phyloP scores from a whole-genome alignment of 129 eudicot genomes.

The Pseudognaphalium luteoalbum region DNA sequence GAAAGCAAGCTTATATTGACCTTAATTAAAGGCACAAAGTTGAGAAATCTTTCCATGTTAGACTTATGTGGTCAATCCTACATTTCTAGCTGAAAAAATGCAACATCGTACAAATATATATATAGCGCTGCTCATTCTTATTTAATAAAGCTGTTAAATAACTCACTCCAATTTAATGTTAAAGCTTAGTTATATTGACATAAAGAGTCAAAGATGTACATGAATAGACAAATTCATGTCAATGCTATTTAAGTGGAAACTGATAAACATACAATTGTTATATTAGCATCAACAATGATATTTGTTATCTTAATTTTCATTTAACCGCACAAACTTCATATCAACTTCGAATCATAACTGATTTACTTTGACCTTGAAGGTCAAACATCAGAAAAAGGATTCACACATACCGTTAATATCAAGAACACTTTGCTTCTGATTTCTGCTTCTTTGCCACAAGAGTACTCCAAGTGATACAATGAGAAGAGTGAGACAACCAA shows the following conservation, averaged over 20 bases:
- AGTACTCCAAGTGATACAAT: constrained; percentile 42
- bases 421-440: constrained; percentile 50
- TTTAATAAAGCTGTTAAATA: background rate
- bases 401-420: constrained; percentile 54
- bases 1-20: background rate
- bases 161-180: background rate
- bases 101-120: background rate
- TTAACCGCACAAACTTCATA: background rate
- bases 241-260: background rate
- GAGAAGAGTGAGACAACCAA: constrained; percentile 48
- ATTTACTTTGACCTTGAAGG: constrained; percentile 18
- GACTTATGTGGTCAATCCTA: constrained; percentile 13
- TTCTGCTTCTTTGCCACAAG: constrained; percentile 50
- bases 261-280: background rate
- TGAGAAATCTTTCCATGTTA: background rate
- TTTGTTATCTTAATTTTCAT: background rate
- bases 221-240: constrained; percentile 3
- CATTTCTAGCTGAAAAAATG: background rate
- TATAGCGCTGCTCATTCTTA: background rate
- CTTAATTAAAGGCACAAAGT: no score
- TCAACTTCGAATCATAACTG: background rate
- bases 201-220: constrained; percentile 25
- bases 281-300: background rate
- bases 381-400: background rate
- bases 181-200: constrained; percentile 6